phyloP scores from a whole-genome alignment of 2,329 filamentous ascomycete genomes.

The Pyrenophora graminea region DNA sequence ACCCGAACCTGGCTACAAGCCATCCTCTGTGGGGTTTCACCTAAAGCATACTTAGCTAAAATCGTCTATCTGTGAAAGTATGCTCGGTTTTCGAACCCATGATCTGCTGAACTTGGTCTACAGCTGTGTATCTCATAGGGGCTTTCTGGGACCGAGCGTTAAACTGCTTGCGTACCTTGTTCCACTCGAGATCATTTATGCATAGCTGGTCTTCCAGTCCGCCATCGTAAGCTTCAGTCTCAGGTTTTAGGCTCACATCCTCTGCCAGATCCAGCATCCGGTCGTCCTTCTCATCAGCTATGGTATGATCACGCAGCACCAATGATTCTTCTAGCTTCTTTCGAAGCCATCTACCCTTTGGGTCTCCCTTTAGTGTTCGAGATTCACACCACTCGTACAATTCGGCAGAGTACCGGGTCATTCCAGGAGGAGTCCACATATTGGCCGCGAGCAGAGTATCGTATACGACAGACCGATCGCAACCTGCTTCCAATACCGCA shows the following conservation, averaged over 20 bases:
- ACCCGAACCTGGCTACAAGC: conserved; percentile 14
- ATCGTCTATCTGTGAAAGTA: too few relatives aligned
- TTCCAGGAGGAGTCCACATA: conserved; percentile 15
- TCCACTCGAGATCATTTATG: conserved; percentile 28
- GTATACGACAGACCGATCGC: conserved; percentile 39
- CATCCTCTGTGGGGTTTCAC: conserved; percentile 21
- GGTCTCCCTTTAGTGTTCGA: conserved; percentile 21
- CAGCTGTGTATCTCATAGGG: too few relatives aligned
- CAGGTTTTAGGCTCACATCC: conserved; percentile 13
- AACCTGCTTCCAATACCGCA: conserved; percentile 36
- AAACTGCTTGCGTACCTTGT: conserved; percentile 28
- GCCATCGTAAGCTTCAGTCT: conserved; percentile 25
- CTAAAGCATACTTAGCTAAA: conserved; percentile 17
- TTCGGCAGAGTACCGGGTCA: conserved; percentile 18
- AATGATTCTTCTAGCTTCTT: conserved; percentile 30
- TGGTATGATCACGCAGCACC: neutral
- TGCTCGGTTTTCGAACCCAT: too few relatives aligned
- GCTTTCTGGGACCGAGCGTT: neutral
- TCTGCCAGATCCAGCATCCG: neutral
- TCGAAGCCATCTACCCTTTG: conserved; percentile 35
- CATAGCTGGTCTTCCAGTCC: conserved; percentile 24
- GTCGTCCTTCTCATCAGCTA: too few relatives aligned
- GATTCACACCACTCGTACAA: conserved; percentile 38
- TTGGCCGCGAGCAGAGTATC: conserved; percentile 32
- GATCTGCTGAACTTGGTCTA: too few relatives aligned